A percentile compares a stretch with the other conserved stretches of the same genome.
phyloP scores from a whole-genome alignment of 78 protist genomes.

The Carpediemonas membranifera region DNA sequence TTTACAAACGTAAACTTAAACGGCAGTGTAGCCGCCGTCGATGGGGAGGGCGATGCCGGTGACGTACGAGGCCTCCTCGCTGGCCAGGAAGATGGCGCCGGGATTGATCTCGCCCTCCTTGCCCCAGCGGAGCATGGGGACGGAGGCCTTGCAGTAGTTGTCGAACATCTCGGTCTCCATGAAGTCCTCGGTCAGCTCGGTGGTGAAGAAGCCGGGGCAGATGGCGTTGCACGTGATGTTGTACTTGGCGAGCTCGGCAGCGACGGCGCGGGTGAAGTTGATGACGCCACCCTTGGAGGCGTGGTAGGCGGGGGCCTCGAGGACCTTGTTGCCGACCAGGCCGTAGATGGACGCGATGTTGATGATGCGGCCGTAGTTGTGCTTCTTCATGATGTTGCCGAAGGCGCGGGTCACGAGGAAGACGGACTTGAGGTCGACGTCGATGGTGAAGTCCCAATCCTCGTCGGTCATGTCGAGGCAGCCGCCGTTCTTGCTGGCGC shows the following conservation, averaged over 20 bases:
- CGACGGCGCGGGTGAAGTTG: conserved; percentile 18
- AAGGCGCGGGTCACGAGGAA: no score
- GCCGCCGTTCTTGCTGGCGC: no score
- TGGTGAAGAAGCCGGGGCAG: conserved; percentile 29
- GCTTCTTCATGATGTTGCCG: no score
- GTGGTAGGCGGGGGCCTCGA: conserved; percentile 14
- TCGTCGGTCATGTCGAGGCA: no score
- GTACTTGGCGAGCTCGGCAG: conserved; percentile 17
- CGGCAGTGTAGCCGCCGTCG: conserved; percentile 12
- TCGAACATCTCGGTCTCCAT: neutral
- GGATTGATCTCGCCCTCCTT: conserved; percentile 19
- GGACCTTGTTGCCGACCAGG: no score
- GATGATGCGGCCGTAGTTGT: no score
- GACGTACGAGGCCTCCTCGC: conserved; percentile 16
- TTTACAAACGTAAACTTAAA: no score
- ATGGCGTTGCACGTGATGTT: conserved; percentile 24
- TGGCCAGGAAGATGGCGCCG: neutral
- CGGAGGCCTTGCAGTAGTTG: neutral
- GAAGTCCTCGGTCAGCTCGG: no score
- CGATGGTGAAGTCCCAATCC: no score
- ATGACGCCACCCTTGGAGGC: conserved; percentile 24
- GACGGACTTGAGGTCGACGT: no score
- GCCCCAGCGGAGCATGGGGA: conserved; percentile 15
- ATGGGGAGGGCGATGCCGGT: conserved; percentile 24
- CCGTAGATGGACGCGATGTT: no score